A percentile compares a stretch with the other conserved stretches of the same genome.
These are phyloP conservation scores for Chalciporus sphaerocephalus DNA, from an alignment of 768 basidiomycete genomes.

Conservation along the genomic window DNA sequence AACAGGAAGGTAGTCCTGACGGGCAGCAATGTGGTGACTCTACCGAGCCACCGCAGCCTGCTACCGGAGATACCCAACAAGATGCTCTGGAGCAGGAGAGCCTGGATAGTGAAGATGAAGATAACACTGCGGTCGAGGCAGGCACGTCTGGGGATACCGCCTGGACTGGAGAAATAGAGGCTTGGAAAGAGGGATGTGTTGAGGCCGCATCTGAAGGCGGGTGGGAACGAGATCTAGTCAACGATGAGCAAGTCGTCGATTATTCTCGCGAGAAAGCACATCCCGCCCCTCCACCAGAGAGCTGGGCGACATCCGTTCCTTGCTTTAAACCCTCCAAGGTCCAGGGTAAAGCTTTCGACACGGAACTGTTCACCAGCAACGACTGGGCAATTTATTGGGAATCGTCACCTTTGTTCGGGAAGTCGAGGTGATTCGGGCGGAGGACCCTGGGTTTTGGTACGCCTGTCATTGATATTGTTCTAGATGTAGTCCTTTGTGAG, in stretches of 20 bases:
- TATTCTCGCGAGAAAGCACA: neutral
- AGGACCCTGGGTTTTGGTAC: too few relatives aligned
- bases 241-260: neutral
- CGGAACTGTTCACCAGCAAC: neutral
- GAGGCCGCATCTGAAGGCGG: neutral
- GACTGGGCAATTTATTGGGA: neutral
- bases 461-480: too few relatives aligned
- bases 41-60: neutral
- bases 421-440: neutral
- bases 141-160: neutral
- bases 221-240: neutral
- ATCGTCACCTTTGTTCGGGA: neutral
- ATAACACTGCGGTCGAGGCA: neutral
- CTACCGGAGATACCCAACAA: neutral
- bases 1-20: too few relatives aligned
- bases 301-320: neutral
- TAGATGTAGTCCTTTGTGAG: too few relatives aligned
- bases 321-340: neutral
- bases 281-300: neutral
- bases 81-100: neutral
- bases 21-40: too few relatives aligned
- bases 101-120: neutral
- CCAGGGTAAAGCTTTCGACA: neutral
- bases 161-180: neutral
- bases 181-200: neutral